These are phyloP conservation scores for Scedosporium aurantiacum DNA, from an alignment of 2,329 filamentous ascomycete genomes.

Conservation along the genomic window DNA sequence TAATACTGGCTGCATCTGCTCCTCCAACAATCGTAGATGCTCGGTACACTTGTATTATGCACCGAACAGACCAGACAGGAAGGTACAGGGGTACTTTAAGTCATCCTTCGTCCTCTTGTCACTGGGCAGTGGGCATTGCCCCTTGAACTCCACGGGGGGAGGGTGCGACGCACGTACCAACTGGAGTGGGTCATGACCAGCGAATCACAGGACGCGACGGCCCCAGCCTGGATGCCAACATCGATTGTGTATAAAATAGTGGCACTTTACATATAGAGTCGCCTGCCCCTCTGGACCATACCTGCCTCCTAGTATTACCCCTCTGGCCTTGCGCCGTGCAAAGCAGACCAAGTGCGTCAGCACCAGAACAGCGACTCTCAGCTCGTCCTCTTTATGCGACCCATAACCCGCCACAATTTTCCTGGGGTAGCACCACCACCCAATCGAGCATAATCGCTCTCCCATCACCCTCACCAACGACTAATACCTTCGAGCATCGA, in stretches of 20 bases:
- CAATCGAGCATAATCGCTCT: background rate
- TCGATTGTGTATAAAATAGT: constrained; percentile 33
- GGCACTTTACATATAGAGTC: constrained; percentile 30
- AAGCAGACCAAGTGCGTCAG: background rate
- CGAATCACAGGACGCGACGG: constrained; percentile 3
- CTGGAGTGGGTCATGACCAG: background rate
- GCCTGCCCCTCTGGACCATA: constrained; percentile 26
- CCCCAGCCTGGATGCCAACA: constrained; percentile 4
- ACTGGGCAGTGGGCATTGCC: background rate
- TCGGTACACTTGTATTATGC: background rate
- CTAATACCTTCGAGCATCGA: background rate
- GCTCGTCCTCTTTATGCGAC: constrained; percentile 9
- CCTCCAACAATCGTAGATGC: too few relatives aligned
- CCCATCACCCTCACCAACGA: background rate
- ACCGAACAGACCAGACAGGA: background rate
- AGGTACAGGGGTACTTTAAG: background rate
- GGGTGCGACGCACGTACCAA: constrained; percentile 5
- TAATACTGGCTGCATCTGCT: too few relatives aligned
- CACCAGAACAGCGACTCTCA: background rate
- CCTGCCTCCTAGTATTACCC: constrained; percentile 6
- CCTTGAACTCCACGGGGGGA: background rate
- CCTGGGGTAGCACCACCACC: constrained; percentile 1
- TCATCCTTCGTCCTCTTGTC: background rate
- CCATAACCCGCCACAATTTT: constrained; percentile 7
- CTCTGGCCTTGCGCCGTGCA: background rate